Evolutionary conservation across 2,329 filamentous ascomycete species (phyloP), one percentile per base, ranked within the genome.

Genomic region (Monosporascus ibericus): DNA sequence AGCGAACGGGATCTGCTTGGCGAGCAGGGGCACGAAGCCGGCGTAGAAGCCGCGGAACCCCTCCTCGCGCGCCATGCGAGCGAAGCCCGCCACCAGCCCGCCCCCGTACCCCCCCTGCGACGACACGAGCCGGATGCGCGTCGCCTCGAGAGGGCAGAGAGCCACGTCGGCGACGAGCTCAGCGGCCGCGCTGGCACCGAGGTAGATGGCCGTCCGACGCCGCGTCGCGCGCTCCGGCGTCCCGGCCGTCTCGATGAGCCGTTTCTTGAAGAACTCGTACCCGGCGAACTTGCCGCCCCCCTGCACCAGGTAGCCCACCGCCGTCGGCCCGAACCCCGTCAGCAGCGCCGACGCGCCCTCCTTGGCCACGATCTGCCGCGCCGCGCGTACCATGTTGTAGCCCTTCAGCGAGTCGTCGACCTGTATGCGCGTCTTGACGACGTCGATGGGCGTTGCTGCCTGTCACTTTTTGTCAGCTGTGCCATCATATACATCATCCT

Each of bases 201-300:
- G 82, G 76, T 94, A 94, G 68, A 95, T 72, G 57, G 74, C 73
- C 3, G 76, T 80, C 58, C 77, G 74, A 55, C 68, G 65, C 14
- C 64, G 56, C 20, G 73, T 71, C 39, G 77, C 76, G 53, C 63
- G 67, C 27, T 76, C 74, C 34, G 72, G 72, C 0, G 75, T 75
- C 44, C 76, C 90, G 55, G 88, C 74, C 53, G 82, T 63, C 70
- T 86, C 81, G 72, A 95, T 91, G 70, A 82, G 86, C 72, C 87
- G 83, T 75, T 92, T 87, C 82, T 95, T 95, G 86, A 95, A 95
- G 79, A 90, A 89, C 75, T 95, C 90, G 75, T 95, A 95, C 65
- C 90, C 90, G 65, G 88, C 88, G 73, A 95, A 95, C 77, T 95
- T 95, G 79, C 87, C 87, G 62, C 89, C 89, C 68, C 90, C 90